Base-by-base conservation (phyloP, 495 filamentous ascomycete species). In the Aspergillus wentii region DNA sequence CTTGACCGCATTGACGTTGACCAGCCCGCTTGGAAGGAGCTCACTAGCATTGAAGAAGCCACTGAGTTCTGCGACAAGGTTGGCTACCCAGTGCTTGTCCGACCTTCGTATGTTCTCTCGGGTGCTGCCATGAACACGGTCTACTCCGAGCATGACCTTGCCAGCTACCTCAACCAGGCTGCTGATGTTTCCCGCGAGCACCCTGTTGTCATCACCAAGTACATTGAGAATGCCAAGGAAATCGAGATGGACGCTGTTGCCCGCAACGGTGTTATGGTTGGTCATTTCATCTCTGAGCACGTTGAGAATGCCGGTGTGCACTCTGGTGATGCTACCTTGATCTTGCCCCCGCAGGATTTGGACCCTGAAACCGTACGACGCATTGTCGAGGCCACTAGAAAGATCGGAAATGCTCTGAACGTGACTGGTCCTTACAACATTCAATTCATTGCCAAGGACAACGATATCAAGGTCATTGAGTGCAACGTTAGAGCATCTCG, bases 61-160 rank as follows among this genome's bases (percentile, higher is more conserved):
- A 80, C 78, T 42, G 73, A 71, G 22, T 98, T 98, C 60, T 94
- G 91, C 46, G 67, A 87, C 15, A 80, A 85, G 62, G 92, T 95
- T 38, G 79, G 78, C 46, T 98, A 96, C 62, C 92, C 92, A 17
- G 92, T 98, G 33, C 75, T 96, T 18, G 91, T 97, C 26, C 83
- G 92, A 36, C 92, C 92, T 8, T 90, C 84, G n/a, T 98, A 98
- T 54, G 92, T 98, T 19, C 83, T 98, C 18, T 97, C 92, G 15
- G 92, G 92, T 42, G 92, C 92, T 44, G 92, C 92, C 42, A 98
- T 98, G 92, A 98, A 94, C 61, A 94, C 94, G n/a, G 94, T 96
- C 34, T 90, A 86, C 59, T 92, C 85, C 44, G 75, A 90, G 64
- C 78, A 86, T 48, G 92, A 97, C 46, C 75, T 98, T 25, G 89